Evolutionary conservation across 257 asterid species (phyloP).

Genomic region (Ilex asprella): DNA sequence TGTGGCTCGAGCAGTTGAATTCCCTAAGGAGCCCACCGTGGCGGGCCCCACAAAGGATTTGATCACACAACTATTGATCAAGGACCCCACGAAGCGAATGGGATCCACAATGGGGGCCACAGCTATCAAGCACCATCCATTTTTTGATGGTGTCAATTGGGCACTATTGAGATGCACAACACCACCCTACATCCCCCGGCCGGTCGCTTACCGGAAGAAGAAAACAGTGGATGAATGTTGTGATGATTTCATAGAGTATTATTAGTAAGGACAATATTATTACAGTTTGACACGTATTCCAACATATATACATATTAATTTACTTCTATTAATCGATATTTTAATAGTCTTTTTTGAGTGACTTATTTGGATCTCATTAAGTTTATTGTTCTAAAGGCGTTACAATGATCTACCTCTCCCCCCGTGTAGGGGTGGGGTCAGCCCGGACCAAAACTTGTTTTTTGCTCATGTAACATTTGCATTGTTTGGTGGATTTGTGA

Average conservation of each 20-base stretch:
- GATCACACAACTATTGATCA: constrained; percentile 43
- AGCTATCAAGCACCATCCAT: constrained; percentile 57
- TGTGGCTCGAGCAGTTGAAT: constrained; percentile 54
- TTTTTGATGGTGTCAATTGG: constrained; percentile 76
- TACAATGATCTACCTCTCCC: too few species aligned
- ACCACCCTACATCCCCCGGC: constrained; percentile 53
- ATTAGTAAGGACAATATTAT: constrained; percentile 6
- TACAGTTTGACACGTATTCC: too few species aligned
- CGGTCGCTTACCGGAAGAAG: constrained; percentile 19
- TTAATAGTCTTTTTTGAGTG: too few species aligned
- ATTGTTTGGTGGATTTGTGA: too few species aligned
- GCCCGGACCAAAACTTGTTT: too few species aligned
- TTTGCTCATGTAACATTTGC: too few species aligned
- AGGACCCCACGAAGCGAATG: constrained; percentile 63
- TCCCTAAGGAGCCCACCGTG: constrained; percentile 54
- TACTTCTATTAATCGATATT: too few species aligned
- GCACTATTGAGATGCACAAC: constrained; percentile 60
- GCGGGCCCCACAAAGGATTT: constrained; percentile 42
- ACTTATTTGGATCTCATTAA: too few species aligned
- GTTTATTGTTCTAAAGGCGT: too few species aligned
- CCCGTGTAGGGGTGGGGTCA: too few species aligned
- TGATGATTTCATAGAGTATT: constrained; percentile 40
- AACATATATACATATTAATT: too few species aligned
- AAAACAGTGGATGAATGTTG: constrained; percentile 25
- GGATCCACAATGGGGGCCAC: constrained; percentile 67